Conservation (phyloP, 106 monocot genomes). For the Dioscorea zingiberensis region DNA sequence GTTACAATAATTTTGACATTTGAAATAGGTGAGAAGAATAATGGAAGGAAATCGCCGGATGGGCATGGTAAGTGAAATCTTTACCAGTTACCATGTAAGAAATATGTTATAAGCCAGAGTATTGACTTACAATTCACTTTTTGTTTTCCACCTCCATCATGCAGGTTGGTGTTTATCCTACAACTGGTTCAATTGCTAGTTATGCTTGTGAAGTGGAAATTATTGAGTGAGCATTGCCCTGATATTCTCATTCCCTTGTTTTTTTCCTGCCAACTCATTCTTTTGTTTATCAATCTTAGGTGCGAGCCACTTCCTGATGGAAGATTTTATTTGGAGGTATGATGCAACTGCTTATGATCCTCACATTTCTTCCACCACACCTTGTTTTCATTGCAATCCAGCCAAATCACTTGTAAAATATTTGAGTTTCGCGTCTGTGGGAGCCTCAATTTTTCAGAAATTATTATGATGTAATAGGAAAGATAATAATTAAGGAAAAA, state of each 20-base stretch:
- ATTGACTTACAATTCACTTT: background rate
- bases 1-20: background rate
- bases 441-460: background rate
- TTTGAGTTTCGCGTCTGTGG: no score
- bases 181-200: conserved; percentile 77
- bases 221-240: conserved; percentile 54
- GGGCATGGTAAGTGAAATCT: conserved; percentile 63
- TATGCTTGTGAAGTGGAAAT: conserved; percentile 99
- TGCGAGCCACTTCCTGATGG: conserved; percentile 99
- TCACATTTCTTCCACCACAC: no score
- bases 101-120: background rate
- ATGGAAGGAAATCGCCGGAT: conserved; percentile 99
- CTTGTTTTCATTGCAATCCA: background rate
- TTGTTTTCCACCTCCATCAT: conserved; percentile 13
- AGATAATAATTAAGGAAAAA: background rate
- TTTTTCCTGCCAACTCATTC: conserved; percentile 1
- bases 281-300: conserved; percentile 27
- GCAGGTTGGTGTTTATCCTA: conserved; percentile 78
- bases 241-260: conserved; percentile 18
- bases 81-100: conserved; percentile 2
- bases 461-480: no score
- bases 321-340: conserved; percentile 93
- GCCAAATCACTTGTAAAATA: background rate
- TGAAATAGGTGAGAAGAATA: conserved; percentile 76
- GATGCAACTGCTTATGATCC: no score